Evolutionary conservation across 177 flowering plant species (phyloP), one percentile per base, ranked within the genome.

Genomic region (Vitis hybrid): DNA sequence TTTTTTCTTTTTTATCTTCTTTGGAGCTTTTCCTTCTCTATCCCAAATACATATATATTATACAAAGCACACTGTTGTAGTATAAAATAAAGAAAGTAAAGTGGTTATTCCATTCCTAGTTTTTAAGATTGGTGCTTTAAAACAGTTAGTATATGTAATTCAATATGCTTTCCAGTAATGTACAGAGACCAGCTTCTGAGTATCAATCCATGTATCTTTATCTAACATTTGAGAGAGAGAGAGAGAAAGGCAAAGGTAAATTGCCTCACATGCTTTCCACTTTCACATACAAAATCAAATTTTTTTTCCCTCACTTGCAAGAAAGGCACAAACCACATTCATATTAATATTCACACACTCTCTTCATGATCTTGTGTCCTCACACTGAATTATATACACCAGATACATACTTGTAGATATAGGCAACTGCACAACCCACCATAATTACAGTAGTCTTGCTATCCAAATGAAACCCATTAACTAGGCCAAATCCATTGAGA

Each of bases 211-310:
- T 32, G n/a, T 19, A 50, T 17, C 72, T 72, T 68, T 73, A 52
- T 34, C 45, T 13, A 7, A 8, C 30, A 26, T 26, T 10, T 26
- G n/a, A n/a, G 66, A 39, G 74, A 69, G 72, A 69, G 45, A 59
- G 65, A 77, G 49, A 62, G 71, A 68, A 62, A 39, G 13, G 14
- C 45, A 76, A 72, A 64, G 67, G 8, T 39, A 39, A 39, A 39
- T 62, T 67, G 18, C 56, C 67, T 72, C 77, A 74, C 80, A 76
- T 79, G 81, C 79, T 73, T 75, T 65, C 77, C 80, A 75, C 85
- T 82, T 80, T 74, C 66, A 50, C 76, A 64, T 69, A 57, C 78
- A 78, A 83, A 72, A 66, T 56, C 69, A 62, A 64, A 74, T 19
- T 45, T 2, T 57, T 45, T 66, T 82, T 75, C 55, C 83, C 80